Conservation (phyloP, 176 grass and related monocot species). For the Alloteropsis semialata region DNA sequence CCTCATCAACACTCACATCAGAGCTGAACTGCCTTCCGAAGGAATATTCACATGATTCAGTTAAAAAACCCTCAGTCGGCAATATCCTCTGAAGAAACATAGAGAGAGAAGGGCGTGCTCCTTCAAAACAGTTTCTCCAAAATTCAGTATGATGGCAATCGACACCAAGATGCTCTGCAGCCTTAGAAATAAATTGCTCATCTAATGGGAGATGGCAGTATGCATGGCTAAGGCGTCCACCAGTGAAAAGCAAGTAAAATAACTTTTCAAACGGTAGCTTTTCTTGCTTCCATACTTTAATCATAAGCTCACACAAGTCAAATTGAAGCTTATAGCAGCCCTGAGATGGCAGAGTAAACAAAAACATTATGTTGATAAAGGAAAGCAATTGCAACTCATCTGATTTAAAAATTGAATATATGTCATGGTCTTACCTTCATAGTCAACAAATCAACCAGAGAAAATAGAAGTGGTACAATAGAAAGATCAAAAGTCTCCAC, state of each 20-base stretch:
- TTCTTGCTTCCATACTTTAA: slow-evolving; percentile 57
- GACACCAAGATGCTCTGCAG: slow-evolving; percentile 45
- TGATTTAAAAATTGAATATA: background rate
- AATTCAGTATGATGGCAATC: slow-evolving; percentile 46
- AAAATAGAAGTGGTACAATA: slow-evolving; percentile 70
- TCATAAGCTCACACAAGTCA: slow-evolving; percentile 70
- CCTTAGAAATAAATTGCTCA: slow-evolving; percentile 50
- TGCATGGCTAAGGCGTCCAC: slow-evolving; percentile 70
- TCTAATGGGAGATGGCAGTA: slow-evolving; percentile 66
- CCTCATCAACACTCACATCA: slow-evolving; percentile 40
- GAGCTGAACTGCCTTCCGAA: slow-evolving; percentile 37
- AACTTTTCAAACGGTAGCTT: slow-evolving; percentile 56
- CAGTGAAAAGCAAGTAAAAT: slow-evolving; percentile 54
- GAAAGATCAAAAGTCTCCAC: slow-evolving; percentile 31
- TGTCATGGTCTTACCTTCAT: slow-evolving; percentile 54
- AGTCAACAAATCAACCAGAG: slow-evolving; percentile 71
- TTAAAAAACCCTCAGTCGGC: slow-evolving; percentile 35
- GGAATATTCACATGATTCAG: slow-evolving; percentile 33
- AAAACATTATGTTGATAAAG: slow-evolving; percentile 30
- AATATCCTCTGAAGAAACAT: slow-evolving; percentile 72
- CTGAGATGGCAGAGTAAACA: slow-evolving; percentile 41
- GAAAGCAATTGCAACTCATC: slow-evolving; percentile 9
- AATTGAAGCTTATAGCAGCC: slow-evolving; percentile 74
- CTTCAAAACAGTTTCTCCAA: slow-evolving; percentile 68
- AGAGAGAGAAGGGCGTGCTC: slow-evolving; percentile 37